These are phyloP conservation scores for Poa pratensis DNA, from an alignment of 176 grass and related monocot species.

Conservation along the genomic window DNA sequence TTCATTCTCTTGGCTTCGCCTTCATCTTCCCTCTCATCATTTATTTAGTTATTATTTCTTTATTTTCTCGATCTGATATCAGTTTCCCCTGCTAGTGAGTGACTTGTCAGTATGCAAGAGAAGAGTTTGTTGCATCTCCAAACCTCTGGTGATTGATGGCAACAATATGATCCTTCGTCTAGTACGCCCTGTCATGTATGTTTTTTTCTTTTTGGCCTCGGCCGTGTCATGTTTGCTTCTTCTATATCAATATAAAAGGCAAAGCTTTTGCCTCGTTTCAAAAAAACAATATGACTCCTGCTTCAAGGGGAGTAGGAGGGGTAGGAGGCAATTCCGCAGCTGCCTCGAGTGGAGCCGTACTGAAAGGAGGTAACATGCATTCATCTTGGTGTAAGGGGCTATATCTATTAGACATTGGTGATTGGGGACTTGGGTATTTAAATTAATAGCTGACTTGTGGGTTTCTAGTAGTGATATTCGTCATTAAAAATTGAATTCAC, in stretches of 20 bases:
- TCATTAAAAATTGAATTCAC: not conserved
- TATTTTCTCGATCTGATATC: slow-evolving; percentile 17
- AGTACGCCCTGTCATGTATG: too few species aligned
- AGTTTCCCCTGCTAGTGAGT: slow-evolving; percentile 5
- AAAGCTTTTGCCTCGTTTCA: too few species aligned
- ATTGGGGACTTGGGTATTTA: not conserved
- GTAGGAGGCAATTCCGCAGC: not conserved
- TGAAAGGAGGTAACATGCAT: slow-evolving; percentile 11
- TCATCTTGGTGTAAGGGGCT: not conserved
- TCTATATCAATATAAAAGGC: too few species aligned
- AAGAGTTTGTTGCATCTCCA: not conserved
- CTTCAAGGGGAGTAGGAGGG: not conserved
- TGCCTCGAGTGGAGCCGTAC: not conserved
- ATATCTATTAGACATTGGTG: not conserved
- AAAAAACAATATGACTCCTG: not conserved
- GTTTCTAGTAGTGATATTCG: not conserved
- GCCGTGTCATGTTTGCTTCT: too few species aligned
- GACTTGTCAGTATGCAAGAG: slow-evolving; percentile 15
- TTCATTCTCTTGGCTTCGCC: not conserved
- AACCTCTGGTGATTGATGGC: not conserved
- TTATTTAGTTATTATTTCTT: not conserved
- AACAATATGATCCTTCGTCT: not conserved
- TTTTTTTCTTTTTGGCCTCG: too few species aligned
- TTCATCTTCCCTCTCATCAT: too few species aligned
- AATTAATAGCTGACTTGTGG: slow-evolving; percentile 10